Conservation (phyloP, 2,329 filamentous ascomycete genomes). For the Elsinoe australis region DNA sequence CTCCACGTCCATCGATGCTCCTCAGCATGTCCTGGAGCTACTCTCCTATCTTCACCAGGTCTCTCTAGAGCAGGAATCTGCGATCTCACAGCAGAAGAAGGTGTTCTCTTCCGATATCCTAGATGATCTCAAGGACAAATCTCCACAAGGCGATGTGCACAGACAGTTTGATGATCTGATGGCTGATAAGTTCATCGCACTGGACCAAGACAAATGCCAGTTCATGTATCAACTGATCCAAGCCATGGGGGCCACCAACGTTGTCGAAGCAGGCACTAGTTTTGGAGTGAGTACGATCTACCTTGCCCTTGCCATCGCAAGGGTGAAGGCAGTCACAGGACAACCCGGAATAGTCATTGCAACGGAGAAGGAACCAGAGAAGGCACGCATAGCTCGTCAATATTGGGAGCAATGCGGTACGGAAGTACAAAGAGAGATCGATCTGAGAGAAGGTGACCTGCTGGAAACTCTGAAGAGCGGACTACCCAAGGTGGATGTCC, state of each 20-base stretch:
- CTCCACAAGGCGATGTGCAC: not conserved
- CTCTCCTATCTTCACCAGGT: conserved; percentile 14
- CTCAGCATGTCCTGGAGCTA: conserved; percentile 7
- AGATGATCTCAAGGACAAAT: conserved; percentile 9
- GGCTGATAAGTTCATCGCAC: conserved; percentile 50
- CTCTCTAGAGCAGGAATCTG: conserved; percentile 15
- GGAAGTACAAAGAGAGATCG: conserved; percentile 45
- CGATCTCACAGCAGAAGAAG: not conserved
- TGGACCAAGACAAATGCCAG: conserved; percentile 52
- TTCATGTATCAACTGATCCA: conserved; percentile 50
- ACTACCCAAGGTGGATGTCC: conserved; percentile 47
- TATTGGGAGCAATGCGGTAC: conserved; percentile 49
- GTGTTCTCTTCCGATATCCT: not conserved
- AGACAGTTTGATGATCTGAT: conserved; percentile 29
- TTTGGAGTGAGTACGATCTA: conserved; percentile 58
- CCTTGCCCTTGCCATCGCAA: conserved; percentile 49
- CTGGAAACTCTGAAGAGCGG: conserved; percentile 47
- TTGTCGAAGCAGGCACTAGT: conserved; percentile 55
- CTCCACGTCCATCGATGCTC: conserved; percentile 7
- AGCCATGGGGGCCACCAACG: conserved; percentile 41
- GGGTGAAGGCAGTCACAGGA: conserved; percentile 36
- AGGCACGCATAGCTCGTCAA: conserved; percentile 42
- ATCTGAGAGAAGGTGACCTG: conserved; percentile 52
- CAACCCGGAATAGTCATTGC: conserved; percentile 45
- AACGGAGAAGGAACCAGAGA: conserved; percentile 52